A percentile compares a stretch with the other conserved stretches of the same genome.
phyloP scores from a whole-genome alignment of 2,329 filamentous ascomycete genomes.

The Colletotrichum sp. region DNA sequence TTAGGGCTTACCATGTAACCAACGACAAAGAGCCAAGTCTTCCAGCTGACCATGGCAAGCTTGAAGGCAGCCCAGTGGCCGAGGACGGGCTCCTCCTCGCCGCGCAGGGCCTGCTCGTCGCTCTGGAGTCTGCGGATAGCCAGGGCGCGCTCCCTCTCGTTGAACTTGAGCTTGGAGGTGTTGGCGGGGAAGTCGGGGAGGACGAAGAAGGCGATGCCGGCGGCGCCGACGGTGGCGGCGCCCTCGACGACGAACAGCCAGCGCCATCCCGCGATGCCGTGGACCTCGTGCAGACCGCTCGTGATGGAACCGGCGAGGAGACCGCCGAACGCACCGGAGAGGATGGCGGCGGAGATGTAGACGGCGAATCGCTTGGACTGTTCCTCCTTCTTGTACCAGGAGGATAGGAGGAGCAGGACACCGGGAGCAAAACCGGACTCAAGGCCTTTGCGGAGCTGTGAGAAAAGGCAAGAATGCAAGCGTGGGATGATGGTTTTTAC shows the following conservation, averaged over 20 bases:
- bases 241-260: constrained; percentile 70
- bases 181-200: constrained; percentile 74
- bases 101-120: constrained; percentile 66
- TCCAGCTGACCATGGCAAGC: constrained; percentile 40
- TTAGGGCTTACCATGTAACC: constrained; percentile 40
- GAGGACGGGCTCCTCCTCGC: constrained; percentile 66
- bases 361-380: constrained; percentile 53
- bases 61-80: constrained; percentile 19
- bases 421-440: constrained; percentile 67
- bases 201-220: constrained; percentile 67
- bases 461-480: not conserved
- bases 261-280: constrained; percentile 50
- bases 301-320: constrained; percentile 66
- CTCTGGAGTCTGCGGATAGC: constrained; percentile 65
- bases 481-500: not conserved
- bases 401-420: constrained; percentile 66
- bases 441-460: constrained; percentile 50
- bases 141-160: constrained; percentile 61
- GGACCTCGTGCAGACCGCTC: constrained; percentile 57
- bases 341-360: constrained; percentile 75
- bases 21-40: constrained; percentile 42
- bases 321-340: constrained; percentile 71
- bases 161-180: constrained; percentile 55
- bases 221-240: constrained; percentile 67
- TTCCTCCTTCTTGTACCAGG: constrained; percentile 62